Conservation (phyloP, 768 basidiomycete species). For the Termitomyces sp. region DNA sequence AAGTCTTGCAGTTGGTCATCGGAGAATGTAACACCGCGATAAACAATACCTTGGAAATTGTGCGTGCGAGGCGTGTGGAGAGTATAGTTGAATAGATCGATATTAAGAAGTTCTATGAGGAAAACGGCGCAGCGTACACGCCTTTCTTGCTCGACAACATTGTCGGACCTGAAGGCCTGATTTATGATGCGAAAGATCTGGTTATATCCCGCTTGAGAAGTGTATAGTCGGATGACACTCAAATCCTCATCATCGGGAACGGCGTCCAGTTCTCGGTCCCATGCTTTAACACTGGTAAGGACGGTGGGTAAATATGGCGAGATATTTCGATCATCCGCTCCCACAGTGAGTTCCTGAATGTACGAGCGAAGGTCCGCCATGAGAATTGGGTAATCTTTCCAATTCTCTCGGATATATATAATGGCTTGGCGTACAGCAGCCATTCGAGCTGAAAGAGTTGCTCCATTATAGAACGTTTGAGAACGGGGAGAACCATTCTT, state of each 20-base stretch:
- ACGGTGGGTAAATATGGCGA: slow-evolving; percentile 2
- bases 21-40: slow-evolving; percentile 9
- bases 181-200: slow-evolving; percentile 13
- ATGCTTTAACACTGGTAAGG: slow-evolving; percentile 8
- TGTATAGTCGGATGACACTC: slow-evolving; percentile 13
- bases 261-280: slow-evolving; percentile 1
- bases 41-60: slow-evolving; percentile 12
- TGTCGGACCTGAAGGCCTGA: slow-evolving; percentile 8
- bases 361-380: slow-evolving; percentile 10
- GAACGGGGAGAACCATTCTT: slow-evolving; percentile 3
- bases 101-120: slow-evolving; percentile 14
- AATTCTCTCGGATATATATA: slow-evolving; percentile 10
- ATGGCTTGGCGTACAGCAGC: slow-evolving; percentile 11
- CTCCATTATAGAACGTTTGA: slow-evolving; percentile 14
- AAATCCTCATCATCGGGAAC: slow-evolving; percentile 8
- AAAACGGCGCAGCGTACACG: slow-evolving; percentile 11
- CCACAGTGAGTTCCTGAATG: slow-evolving; percentile 3
- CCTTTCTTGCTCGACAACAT: slow-evolving; percentile 8
- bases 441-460: slow-evolving; percentile 8
- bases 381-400: slow-evolving; percentile 7
- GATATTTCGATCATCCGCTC: not conserved
- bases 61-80: not conserved
- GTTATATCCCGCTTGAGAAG: slow-evolving; percentile 11
- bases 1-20: slow-evolving; percentile 13
- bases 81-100: slow-evolving; percentile 14